Base-by-base conservation (phyloP, 805 yeast species). In the Candida hungchunana region DNA sequence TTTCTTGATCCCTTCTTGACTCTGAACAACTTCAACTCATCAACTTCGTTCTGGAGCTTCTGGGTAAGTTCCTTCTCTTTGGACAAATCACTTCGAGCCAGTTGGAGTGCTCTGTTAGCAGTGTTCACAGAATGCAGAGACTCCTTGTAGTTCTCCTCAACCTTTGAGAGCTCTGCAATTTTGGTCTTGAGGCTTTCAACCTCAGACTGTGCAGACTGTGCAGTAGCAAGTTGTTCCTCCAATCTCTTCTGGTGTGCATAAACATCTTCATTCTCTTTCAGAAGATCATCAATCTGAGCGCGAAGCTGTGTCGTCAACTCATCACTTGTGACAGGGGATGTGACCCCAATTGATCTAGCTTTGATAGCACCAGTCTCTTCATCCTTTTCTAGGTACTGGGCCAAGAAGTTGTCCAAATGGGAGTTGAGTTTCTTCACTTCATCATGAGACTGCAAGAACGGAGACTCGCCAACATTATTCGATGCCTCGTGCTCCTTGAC, bases 101-200 rank as follows among this genome's bases (percentile, higher is more conserved):
- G 53, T 31, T 75, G 75, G 37, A 88, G 68, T 0, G 96, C 95
- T 43, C 72, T 75, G 37, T 82, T 79, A 11, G 90, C 79, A 55
- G 79, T 85, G 47, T 75, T 76, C 21, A 85, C 80, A 17, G 86
- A 77, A 43, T 75, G 77, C 36, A 84, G 59, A 1, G 93, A 82
- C 49, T 79, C 77, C 44, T 74, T 74, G 61, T 84, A 86, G 51
- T 82, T 80, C 6, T 64, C 72, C 58, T 86, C 90, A 34, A 72
- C 59, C 20, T 63, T 55, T 14, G 58, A 44, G 31, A 77, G 53
- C 20, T 65, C 67, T 13, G 40, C 39, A 30, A 64, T 51, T 38
- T 62, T 63, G 0, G 47, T 34, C 22, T 53, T 53, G 37, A 55
- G 40, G 35, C 54, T 26, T 44, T 62, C 52, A 28, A 47, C 39